These are phyloP conservation scores for Lipomyces mesembrius DNA, from an alignment of 805 yeast species.

Conservation along the genomic window DNA sequence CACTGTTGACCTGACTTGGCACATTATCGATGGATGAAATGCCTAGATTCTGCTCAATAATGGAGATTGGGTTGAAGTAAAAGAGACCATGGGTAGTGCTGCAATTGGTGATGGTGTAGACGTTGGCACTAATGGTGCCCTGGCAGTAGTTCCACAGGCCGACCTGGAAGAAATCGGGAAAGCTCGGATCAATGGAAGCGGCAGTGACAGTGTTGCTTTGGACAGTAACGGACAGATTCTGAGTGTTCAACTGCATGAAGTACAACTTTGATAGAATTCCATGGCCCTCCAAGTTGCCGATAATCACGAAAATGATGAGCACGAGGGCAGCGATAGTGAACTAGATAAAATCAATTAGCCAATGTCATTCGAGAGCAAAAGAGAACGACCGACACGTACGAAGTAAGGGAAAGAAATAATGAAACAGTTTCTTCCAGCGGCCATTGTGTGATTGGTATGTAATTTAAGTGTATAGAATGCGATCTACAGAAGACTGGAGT, in stretches of 20 bases:
- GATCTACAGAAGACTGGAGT: neutral
- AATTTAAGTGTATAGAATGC: neutral
- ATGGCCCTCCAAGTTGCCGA: constrained; percentile 55
- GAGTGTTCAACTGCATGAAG: constrained; percentile 54
- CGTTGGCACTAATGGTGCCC: constrained; percentile 46
- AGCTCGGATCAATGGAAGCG: constrained; percentile 44
- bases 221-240: constrained; percentile 43
- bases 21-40: constrained; percentile 39
- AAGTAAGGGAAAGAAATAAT: constrained; percentile 45
- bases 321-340: constrained; percentile 52
- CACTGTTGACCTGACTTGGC: constrained; percentile 57
- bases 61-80: constrained; percentile 57
- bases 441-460: constrained; percentile 30
- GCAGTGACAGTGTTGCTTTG: constrained; percentile 37
- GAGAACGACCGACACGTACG: constrained; percentile 9
- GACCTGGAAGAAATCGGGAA: constrained; percentile 56
- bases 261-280: constrained; percentile 53
- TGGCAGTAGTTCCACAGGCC: constrained; percentile 71
- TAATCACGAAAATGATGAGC: constrained; percentile 55
- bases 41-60: constrained; percentile 40
- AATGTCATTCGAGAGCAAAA: neutral
- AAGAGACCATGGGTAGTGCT: constrained; percentile 59
- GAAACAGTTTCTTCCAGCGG: constrained; percentile 43
- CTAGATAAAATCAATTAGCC: neutral
- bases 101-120: constrained; percentile 54